Evolutionary conservation across 1,139 yeast genomes (phyloP).

Genomic region (Yamadazyma sp.): DNA sequence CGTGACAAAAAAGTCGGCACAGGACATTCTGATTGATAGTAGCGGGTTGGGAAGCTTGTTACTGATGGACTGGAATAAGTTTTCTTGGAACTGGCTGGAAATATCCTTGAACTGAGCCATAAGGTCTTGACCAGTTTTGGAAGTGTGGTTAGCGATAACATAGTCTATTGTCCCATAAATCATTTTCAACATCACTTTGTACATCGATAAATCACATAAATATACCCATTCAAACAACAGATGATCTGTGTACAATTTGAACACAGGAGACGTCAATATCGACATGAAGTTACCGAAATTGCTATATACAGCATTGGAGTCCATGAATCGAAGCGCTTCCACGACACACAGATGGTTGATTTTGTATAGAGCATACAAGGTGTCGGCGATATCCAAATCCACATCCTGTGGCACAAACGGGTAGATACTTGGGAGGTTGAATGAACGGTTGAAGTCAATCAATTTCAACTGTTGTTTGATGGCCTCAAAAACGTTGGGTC

Average conservation of each 20-base stretch:
- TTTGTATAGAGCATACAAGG: conserved; percentile 59
- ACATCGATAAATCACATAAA: conserved; percentile 64
- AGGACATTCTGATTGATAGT: conserved; percentile 49
- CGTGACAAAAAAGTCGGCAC: conserved; percentile 58
- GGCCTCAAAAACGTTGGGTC: conserved; percentile 37
- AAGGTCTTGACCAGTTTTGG: not conserved
- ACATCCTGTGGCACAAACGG: conserved; percentile 47
- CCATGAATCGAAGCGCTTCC: conserved; percentile 68
- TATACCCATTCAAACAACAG: conserved; percentile 59
- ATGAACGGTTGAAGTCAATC: conserved; percentile 27
- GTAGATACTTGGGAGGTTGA: conserved; percentile 54
- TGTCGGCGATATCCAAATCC: conserved; percentile 62
- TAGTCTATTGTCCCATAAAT: conserved; percentile 31
- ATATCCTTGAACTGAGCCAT: not conserved
- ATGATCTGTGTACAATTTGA: conserved; percentile 56
- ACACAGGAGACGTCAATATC: conserved; percentile 65
- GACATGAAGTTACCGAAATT: conserved; percentile 56
- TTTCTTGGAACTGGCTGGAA: conserved; percentile 35
- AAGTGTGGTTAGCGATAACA: not conserved
- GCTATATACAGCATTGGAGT: conserved; percentile 58
- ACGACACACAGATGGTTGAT: conserved; percentile 63
- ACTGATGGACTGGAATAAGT: conserved; percentile 34
- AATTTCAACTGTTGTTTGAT: conserved; percentile 23
- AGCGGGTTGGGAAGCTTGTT: conserved; percentile 53
- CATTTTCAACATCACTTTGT: conserved; percentile 60